phyloP scores from a whole-genome alignment of 306 rosid genomes.

The Heteromeles arbutifolia region DNA sequence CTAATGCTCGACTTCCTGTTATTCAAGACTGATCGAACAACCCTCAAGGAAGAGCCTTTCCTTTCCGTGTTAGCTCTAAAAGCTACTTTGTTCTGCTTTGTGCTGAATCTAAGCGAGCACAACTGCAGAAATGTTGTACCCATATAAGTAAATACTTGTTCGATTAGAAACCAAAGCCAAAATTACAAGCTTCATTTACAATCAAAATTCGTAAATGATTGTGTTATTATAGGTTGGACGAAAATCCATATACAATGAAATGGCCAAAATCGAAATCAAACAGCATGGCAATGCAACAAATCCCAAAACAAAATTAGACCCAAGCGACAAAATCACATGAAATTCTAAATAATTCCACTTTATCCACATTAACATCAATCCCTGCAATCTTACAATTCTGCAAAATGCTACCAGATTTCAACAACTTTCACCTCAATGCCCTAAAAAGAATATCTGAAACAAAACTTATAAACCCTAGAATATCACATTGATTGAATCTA shows the following conservation, averaged over 20 bases:
- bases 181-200: background rate
- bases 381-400: background rate
- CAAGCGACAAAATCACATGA: background rate
- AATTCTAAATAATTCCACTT: background rate
- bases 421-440: background rate
- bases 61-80: constrained; percentile 16
- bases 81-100: constrained; percentile 27
- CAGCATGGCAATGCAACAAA: background rate
- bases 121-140: constrained; percentile 37
- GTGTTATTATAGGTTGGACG: background rate
- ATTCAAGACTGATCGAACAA: constrained; percentile 40
- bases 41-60: constrained; percentile 25
- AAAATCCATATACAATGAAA: background rate
- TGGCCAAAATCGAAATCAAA: background rate
- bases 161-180: background rate
- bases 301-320: background rate
- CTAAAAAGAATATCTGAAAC: background rate
- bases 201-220: background rate
- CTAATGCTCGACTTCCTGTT: constrained; percentile 30
- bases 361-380: background rate
- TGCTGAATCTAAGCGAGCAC: constrained; percentile 31
- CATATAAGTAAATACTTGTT: background rate
- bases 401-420: too few relatives aligned
- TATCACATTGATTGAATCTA: background rate
- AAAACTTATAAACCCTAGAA: background rate